A percentile compares a stretch with the other conserved stretches of the same genome.
These are phyloP conservation scores for Auricularia sp. DNA, from an alignment of 768 basidiomycete genomes.

Conservation along the genomic window DNA sequence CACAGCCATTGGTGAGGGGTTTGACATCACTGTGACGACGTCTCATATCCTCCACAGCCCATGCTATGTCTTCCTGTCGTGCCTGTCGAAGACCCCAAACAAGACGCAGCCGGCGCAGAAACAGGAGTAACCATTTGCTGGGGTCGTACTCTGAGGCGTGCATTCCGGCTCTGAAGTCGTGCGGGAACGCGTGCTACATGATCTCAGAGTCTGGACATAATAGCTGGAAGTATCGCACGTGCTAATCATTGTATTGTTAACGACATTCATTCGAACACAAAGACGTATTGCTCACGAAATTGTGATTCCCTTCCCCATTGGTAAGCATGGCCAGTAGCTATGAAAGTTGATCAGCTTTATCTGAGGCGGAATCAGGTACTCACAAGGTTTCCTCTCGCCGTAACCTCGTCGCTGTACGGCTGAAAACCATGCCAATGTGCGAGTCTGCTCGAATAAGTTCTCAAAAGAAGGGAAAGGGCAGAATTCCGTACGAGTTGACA, in stretches of 20 bases:
- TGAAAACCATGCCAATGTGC: slow-evolving; percentile 81
- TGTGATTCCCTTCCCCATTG: slow-evolving; percentile 71
- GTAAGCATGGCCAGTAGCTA: slow-evolving; percentile 61
- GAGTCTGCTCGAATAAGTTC: slow-evolving; percentile 28
- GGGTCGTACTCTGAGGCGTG: slow-evolving; percentile 61
- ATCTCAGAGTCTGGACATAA: slow-evolving; percentile 2
- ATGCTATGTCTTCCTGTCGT: slow-evolving; percentile 35
- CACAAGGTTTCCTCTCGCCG: slow-evolving; percentile 64
- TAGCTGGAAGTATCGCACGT: slow-evolving; percentile 23
- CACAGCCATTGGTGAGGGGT: not conserved
- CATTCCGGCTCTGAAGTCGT: slow-evolving; percentile 66
- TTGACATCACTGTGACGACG: slow-evolving; percentile 20
- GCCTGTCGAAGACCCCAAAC: slow-evolving; percentile 41
- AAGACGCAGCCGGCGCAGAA: slow-evolving; percentile 38
- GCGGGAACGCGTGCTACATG: slow-evolving; percentile 60
- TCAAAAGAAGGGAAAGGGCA: not conserved
- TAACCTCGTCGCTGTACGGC: slow-evolving; percentile 71
- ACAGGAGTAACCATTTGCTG: slow-evolving; percentile 67
- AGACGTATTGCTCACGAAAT: slow-evolving; percentile 40
- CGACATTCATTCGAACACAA: not conserved
- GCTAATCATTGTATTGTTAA: slow-evolving; percentile 20
- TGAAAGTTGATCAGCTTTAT: not conserved
- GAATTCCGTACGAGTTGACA: slow-evolving; percentile 49
- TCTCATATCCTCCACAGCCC: slow-evolving; percentile 40
- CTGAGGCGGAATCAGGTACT: slow-evolving; percentile 10